Evolutionary conservation across 371 early-diverging fungal genomes (phyloP).

Genomic region (Syncephalastrum racemosum): DNA sequence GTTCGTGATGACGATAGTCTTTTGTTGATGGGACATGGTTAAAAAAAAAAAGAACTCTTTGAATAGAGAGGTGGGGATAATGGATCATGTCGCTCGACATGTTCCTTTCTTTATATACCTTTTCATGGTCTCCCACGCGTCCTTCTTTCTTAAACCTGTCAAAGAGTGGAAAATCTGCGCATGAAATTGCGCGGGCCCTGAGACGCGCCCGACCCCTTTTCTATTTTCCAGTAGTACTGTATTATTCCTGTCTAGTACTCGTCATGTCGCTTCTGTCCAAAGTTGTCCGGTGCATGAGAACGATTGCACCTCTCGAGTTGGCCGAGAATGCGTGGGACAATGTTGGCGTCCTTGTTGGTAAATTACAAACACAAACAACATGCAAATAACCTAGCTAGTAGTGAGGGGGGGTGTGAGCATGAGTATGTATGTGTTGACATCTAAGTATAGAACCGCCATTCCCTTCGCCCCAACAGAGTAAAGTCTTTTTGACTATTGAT

Average conservation of each 20-base stretch:
- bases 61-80: slow-evolving; percentile 3
- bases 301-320: slow-evolving; percentile 85
- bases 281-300: slow-evolving; percentile 68
- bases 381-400: slow-evolving; percentile 1
- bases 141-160: neutral
- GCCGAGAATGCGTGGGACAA: slow-evolving; percentile 97
- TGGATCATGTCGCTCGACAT: neutral
- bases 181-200: neutral
- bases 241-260: neutral
- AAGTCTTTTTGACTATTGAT: slow-evolving; percentile 96
- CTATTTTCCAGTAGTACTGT: neutral
- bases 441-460: slow-evolving; percentile 65
- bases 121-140: slow-evolving; percentile 6
- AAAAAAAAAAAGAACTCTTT: neutral
- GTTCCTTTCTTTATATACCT: slow-evolving; percentile 1
- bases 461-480: slow-evolving; percentile 63
- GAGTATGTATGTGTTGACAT: neutral
- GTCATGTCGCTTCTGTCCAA: slow-evolving; percentile 61
- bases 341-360: slow-evolving; percentile 89
- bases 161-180: no score
- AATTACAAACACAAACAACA: slow-evolving; percentile 3
- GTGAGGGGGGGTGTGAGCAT: neutral
- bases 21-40: slow-evolving; percentile 27
- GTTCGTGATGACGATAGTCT: slow-evolving; percentile 31
- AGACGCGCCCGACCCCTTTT: neutral